phyloP scores from a whole-genome alignment of 805 yeast genomes.

The Zygoascus tannicola region DNA sequence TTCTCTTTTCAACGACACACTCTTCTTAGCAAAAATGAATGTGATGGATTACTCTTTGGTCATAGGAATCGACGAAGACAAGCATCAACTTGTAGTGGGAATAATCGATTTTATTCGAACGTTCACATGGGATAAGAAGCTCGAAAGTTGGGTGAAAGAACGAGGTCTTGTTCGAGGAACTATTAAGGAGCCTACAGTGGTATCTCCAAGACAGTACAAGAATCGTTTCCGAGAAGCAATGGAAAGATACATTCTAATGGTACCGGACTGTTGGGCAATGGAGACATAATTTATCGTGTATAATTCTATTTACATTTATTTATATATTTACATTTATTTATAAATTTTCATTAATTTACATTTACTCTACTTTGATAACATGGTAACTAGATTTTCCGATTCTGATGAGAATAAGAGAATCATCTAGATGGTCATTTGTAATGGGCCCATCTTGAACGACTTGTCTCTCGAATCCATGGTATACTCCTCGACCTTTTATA shows the following conservation, averaged over 20 bases:
- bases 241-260: constrained; percentile 92
- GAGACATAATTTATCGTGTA: too few relatives aligned
- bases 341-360: not conserved
- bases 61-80: constrained; percentile 70
- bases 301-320: constrained; percentile 2
- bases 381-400: constrained; percentile 53
- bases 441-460: constrained; percentile 41
- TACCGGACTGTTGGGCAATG: constrained; percentile 49
- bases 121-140: constrained; percentile 96
- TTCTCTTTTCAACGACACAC: constrained; percentile 89
- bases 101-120: constrained; percentile 90
- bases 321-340: constrained; percentile 4
- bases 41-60: constrained; percentile 98
- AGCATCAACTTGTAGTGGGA: constrained; percentile 71
- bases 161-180: constrained; percentile 79
- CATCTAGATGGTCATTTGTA: constrained; percentile 41
- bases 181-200: constrained; percentile 91
- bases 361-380: constrained; percentile 21
- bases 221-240: constrained; percentile 93
- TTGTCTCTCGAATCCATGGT: constrained; percentile 53
- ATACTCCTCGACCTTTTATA: constrained; percentile 63
- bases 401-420: constrained; percentile 52
- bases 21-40: constrained; percentile 91
- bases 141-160: constrained; percentile 98
- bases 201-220: constrained; percentile 93